These are phyloP conservation scores for Apodospora peruviana DNA, from an alignment of 495 filamentous ascomycete species.

Conservation along the genomic window DNA sequence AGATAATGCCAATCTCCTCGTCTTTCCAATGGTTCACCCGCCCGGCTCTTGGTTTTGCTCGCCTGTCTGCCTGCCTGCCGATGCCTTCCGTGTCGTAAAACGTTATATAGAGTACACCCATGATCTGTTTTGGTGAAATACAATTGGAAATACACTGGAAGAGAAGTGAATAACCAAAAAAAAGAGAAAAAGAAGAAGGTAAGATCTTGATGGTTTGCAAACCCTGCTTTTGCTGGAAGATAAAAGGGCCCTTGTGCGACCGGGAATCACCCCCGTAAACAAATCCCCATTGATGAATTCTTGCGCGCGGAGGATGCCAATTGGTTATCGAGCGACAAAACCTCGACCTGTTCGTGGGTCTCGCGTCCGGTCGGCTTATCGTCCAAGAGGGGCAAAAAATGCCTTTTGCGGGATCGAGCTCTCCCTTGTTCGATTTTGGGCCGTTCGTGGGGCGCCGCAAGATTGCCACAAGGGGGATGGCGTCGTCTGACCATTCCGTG, in stretches of 20 bases:
- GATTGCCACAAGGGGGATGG: constrained; percentile 12
- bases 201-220: neutral
- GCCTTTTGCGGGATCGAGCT: too few species aligned
- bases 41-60: neutral
- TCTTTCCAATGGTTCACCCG: neutral
- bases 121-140: too few species aligned
- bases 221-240: neutral
- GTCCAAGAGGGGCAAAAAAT: too few species aligned
- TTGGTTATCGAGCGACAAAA: too few species aligned
- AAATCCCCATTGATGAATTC: too few species aligned
- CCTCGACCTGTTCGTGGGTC: too few species aligned
- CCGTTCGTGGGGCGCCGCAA: neutral
- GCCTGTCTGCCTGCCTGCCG: neutral
- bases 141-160: constrained; percentile 7
- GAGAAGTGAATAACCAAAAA: constrained; percentile 7
- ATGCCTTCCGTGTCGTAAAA: constrained; percentile 7
- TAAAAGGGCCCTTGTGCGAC: neutral
- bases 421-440: neutral
- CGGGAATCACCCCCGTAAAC: too few species aligned
- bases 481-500: neutral
- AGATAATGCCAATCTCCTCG: neutral
- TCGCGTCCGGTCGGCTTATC: too few species aligned
- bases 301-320: too few species aligned
- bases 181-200: neutral
- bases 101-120: constrained; percentile 12